These are phyloP conservation scores for Phyllosticta ampelicida DNA, from an alignment of 2,329 filamentous ascomycete genomes.

Conservation along the genomic window DNA sequence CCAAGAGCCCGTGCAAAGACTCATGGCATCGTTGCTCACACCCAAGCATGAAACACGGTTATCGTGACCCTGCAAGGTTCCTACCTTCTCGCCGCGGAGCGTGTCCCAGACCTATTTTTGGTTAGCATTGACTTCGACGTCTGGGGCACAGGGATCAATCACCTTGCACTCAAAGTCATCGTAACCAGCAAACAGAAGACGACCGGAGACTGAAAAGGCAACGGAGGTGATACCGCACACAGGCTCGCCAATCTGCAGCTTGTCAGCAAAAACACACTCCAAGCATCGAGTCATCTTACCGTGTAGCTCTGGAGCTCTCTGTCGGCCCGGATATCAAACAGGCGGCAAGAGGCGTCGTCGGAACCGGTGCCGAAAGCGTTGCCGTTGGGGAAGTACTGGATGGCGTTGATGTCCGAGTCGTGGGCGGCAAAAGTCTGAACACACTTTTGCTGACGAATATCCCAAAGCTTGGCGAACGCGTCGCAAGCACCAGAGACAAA, in stretches of 20 bases:
- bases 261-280: not conserved
- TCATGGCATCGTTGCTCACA: conserved; percentile 98
- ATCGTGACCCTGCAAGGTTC: conserved; percentile 91
- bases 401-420: conserved; percentile 98
- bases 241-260: conserved; percentile 79
- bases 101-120: conserved; percentile 81
- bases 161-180: conserved; percentile 99
- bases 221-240: conserved; percentile 97
- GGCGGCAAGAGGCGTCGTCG: conserved; percentile 90
- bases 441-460: conserved; percentile 95
- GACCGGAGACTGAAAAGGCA: conserved; percentile 91
- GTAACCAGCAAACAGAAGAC: conserved; percentile 91
- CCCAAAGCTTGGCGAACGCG: conserved; percentile 97
- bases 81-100: conserved; percentile 91
- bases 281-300: conserved; percentile 31
- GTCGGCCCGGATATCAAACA: conserved; percentile 96
- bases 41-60: conserved; percentile 98
- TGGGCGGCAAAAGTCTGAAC: conserved; percentile 98
- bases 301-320: conserved; percentile 62
- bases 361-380: conserved; percentile 98
- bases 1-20: conserved; percentile 98
- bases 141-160: conserved; percentile 24
- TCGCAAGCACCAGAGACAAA: conserved; percentile 99
- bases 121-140: conserved; percentile 16
- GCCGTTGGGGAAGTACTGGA: conserved; percentile 98